Base-by-base conservation (phyloP, 768 basidiomycete genomes). In the Suillus tomentosus region DNA sequence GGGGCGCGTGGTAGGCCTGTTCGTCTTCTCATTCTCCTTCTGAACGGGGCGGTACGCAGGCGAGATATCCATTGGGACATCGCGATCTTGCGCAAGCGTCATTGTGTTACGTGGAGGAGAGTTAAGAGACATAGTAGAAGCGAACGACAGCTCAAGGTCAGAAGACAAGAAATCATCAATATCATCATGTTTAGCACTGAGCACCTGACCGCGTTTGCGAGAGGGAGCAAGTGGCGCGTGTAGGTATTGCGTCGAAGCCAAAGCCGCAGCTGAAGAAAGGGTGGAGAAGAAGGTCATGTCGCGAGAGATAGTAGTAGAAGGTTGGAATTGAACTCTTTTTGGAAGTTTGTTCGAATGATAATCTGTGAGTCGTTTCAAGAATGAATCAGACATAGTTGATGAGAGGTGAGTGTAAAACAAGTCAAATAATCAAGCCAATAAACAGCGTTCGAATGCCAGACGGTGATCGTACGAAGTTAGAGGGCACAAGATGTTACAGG, bases 71-170 rank as follows among this genome's bases (percentile, higher is more conserved):
- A 94, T 94, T 4, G 90, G 84, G 60, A 88, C 82, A 58, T 83
- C 78, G 66, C 80, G 81, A 31, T 87, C 86, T 37, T 82, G 77
- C 8, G 82, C 69, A 56, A 88, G 77, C 43, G 77, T 74, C 61
- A 80, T 69, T 59, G 79, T 71, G 36, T 84, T 80, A 57, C 77
- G 81, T 15, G 86, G 81, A 40, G 92, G 90, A 34, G 91, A 91
- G 71, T 90, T 82, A 55, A 94, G 78, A 8, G 92, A 94, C 74
- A 94, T 88, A 65, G 84, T 91, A 37, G 91, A 92, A 8, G 90
- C 90, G 71, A 94, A 94, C 36, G 92, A 93, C 45, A 87, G 78
- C 72, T 94, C 92, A 56, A 92, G 83, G 70, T 91, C 91, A n/a
- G 88, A 89, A 40, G 87, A 85, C 59, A 87, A 80, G 71, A 86